A percentile compares a stretch with the other conserved stretches of the same genome.
Conservation (phyloP, 768 basidiomycete species). For the Crucibulum laeve region DNA sequence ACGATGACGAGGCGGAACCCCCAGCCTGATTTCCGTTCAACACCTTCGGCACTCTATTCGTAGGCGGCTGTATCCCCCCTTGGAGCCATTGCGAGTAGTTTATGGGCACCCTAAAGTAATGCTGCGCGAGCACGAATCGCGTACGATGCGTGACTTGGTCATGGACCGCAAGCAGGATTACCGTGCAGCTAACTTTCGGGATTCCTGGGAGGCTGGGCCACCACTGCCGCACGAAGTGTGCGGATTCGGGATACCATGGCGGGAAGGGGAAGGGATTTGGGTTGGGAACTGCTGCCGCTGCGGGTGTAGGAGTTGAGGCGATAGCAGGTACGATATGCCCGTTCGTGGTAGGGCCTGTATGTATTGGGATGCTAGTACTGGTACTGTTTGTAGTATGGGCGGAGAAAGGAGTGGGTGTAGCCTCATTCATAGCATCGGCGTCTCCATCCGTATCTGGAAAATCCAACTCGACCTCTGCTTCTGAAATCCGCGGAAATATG, state of each 20-base stretch:
- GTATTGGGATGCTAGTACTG: neutral
- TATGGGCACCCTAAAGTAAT: slow-evolving; percentile 72
- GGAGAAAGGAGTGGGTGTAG: too few species aligned
- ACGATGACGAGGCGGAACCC: too few species aligned
- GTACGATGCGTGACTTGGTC: slow-evolving; percentile 57
- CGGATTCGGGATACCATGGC: slow-evolving; percentile 68
- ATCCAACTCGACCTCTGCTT: slow-evolving; percentile 8
- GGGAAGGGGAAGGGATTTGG: slow-evolving; percentile 65
- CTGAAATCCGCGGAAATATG: slow-evolving; percentile 33
- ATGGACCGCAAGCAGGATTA: slow-evolving; percentile 61
- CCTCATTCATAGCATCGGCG: too few species aligned
- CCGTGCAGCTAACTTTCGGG: slow-evolving; percentile 67
- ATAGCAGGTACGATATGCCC: neutral
- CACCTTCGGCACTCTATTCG: too few species aligned
- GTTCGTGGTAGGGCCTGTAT: neutral
- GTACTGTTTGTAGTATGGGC: neutral
- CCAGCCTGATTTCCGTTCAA: too few species aligned
- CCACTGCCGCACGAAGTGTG: slow-evolving; percentile 79
- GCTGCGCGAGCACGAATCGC: slow-evolving; percentile 65
- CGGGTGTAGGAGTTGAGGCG: neutral
- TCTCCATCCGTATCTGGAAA: neutral
- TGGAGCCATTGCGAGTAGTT: slow-evolving; percentile 27
- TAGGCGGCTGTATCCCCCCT: too few species aligned
- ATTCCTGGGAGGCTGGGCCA: slow-evolving; percentile 67
- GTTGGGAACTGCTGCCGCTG: slow-evolving; percentile 5